These are phyloP conservation scores for Trichoderma pleuroti DNA, from an alignment of 2,329 filamentous ascomycete genomes.

Conservation along the genomic window DNA sequence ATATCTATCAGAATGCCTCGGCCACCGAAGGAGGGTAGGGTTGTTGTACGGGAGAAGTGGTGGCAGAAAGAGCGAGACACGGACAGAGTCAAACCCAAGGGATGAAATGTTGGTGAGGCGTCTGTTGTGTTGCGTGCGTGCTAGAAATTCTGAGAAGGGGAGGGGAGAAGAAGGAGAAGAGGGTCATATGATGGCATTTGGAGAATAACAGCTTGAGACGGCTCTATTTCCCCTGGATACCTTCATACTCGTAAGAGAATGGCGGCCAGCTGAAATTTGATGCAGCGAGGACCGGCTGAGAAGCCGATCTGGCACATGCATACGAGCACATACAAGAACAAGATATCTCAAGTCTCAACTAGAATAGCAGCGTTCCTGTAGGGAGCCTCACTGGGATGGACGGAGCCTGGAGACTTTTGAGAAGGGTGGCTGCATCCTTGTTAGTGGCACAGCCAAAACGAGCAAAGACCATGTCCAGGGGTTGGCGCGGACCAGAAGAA, in stretches of 20 bases:
- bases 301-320: conserved; percentile 13
- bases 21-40: neutral
- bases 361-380: neutral
- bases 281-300: neutral
- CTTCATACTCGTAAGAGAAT: neutral
- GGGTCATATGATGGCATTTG: neutral
- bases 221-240: neutral
- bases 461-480: conserved; percentile 13
- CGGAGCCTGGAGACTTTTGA: neutral
- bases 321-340: neutral
- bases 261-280: neutral
- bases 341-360: neutral
- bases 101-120: neutral
- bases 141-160: neutral
- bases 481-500: conserved; percentile 11
- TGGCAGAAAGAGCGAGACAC: conserved; percentile 1
- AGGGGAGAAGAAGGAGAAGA: neutral
- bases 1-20: neutral
- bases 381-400: conserved; percentile 1
- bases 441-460: conserved; percentile 10
- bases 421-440: conserved; percentile 4
- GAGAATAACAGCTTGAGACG: neutral
- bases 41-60: conserved; percentile 5
- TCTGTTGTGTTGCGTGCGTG: neutral
- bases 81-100: conserved; percentile 18